Evolutionary conservation across 1,284 basidiomycete genomes (phyloP), one percentile per base, ranked within the genome.

Genomic region (Hortiboletus rubellus): DNA sequence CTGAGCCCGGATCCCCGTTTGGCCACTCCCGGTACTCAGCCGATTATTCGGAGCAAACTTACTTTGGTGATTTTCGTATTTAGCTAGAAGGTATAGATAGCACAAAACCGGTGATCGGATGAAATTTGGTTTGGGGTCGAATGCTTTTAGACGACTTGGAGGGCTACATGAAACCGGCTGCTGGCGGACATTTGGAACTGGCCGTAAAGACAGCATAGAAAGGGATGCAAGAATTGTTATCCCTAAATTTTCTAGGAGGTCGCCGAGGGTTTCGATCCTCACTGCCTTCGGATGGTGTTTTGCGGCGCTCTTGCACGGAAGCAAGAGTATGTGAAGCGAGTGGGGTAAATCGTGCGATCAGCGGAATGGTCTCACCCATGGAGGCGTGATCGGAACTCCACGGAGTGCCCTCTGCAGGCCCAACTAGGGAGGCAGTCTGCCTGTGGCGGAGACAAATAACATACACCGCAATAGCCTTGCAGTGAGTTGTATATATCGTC

Each of bases 341-440:
- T 24, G 48, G 55, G 33, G 57, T 51, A 58, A 52, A 59, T 66
- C 54, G 50, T 62, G 56, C 55, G 59, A 46, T 43, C 56, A 60
- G 49, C 40, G 41, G 53, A 42, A 27, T 45, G 30, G 17, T 27
- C n/a, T 46, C 50, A 22, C 42, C 51, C 58, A 49, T 60, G 55
- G 57, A 51, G 54, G 62, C 37, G 22, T 52, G 4, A 50, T 47
- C 59, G 68, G 63, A 63, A 58, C 49, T 68, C 66, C 70, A 72
- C 66, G 68, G 66, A 54, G 51, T 49, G 24, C 11, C 52, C 42
- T 40, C 46, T 59, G 49, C 33, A 50, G 43, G 18, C 46, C 56
- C 8, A 52, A 40, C 50, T 27, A 31, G 55, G 49, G 53, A 54
- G 44, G 34, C 10, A 24, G 12, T 41, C 45, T 52, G 54, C 46